A percentile compares a stretch with the other conserved stretches of the same genome.
Evolutionary conservation across 495 filamentous ascomycete genomes (phyloP).

Genomic region (Hypoxylon fuscum): DNA sequence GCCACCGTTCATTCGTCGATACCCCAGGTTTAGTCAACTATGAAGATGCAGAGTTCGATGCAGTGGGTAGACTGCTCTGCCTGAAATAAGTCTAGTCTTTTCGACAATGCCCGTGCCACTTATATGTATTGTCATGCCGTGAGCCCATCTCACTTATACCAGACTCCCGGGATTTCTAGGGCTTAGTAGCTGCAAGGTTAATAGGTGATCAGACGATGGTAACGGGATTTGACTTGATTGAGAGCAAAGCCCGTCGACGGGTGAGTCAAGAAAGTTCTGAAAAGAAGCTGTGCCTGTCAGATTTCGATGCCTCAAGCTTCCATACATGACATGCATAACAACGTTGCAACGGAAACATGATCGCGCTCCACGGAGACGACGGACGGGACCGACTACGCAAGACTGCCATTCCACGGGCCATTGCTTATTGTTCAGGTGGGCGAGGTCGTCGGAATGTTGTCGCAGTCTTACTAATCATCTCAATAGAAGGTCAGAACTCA

Average conservation of each 20-base stretch:
- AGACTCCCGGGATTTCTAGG: conserved; percentile 32
- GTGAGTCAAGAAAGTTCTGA: conserved; percentile 1
- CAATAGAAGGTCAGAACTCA: conserved; percentile 32
- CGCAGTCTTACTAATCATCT: conserved; percentile 35
- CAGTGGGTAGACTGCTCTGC: neutral
- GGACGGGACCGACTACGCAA: conserved; percentile 14
- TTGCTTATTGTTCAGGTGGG: conserved; percentile 3
- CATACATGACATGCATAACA: conserved; percentile 25
- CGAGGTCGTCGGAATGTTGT: conserved; percentile 14
- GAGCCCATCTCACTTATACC: conserved; percentile 31
- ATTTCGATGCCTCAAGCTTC: conserved; percentile 8
- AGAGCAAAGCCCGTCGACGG: conserved; percentile 24
- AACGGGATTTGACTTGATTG: conserved; percentile 33
- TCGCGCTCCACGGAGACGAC: neutral
- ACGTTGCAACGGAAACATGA: conserved; percentile 15
- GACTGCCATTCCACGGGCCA: conserved; percentile 10
- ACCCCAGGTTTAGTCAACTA: conserved; percentile 29
- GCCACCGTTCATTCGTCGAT: conserved; percentile 22
- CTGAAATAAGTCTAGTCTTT: conserved; percentile 25
- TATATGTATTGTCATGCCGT: conserved; percentile 19
- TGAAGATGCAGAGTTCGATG: conserved; percentile 17
- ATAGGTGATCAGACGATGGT: conserved; percentile 1
- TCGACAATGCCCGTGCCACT: conserved; percentile 4
- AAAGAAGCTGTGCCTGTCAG: conserved; percentile 27
- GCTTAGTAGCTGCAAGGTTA: conserved; percentile 28